Evolutionary conservation across 2,329 filamentous ascomycete species (phyloP).

Genomic region (Ascochyta fabae): DNA sequence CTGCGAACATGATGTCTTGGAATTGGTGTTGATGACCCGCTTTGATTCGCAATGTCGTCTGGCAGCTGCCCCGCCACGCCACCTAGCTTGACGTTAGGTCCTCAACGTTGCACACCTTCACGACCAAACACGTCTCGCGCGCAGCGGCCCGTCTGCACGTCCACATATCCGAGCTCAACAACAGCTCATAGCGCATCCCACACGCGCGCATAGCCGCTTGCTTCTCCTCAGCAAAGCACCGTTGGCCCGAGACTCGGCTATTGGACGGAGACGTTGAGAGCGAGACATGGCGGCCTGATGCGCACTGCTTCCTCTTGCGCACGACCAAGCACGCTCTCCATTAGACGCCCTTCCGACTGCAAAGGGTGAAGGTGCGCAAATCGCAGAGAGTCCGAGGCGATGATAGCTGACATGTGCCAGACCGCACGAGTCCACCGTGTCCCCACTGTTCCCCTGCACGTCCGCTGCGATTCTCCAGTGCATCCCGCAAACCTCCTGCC

Average conservation of each 20-base stretch:
- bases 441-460: constrained; percentile 21
- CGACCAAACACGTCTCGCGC: constrained; percentile 23
- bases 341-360: neutral
- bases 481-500: constrained; percentile 10
- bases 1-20: neutral
- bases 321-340: constrained; percentile 7
- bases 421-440: constrained; percentile 17
- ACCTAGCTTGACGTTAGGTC: constrained; percentile 13
- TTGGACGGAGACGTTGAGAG: neutral
- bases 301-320: constrained; percentile 15
- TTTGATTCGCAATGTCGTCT: neutral
- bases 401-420: constrained; percentile 17
- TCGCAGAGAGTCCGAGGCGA: neutral
- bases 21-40: constrained; percentile 6
- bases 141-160: constrained; percentile 26
- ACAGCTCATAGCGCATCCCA: constrained; percentile 39
- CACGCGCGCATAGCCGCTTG: constrained; percentile 22
- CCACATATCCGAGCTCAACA: constrained; percentile 44
- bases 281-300: constrained; percentile 24
- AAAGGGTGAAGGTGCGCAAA: constrained; percentile 15
- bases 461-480: constrained; percentile 16
- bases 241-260: constrained; percentile 7
- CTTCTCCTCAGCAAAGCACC: constrained; percentile 15
- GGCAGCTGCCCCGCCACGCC: constrained; percentile 20
- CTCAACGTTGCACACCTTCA: constrained; percentile 20